Base-by-base conservation (phyloP, 139 green algal species). In the Edaphochlamys debaryana region DNA sequence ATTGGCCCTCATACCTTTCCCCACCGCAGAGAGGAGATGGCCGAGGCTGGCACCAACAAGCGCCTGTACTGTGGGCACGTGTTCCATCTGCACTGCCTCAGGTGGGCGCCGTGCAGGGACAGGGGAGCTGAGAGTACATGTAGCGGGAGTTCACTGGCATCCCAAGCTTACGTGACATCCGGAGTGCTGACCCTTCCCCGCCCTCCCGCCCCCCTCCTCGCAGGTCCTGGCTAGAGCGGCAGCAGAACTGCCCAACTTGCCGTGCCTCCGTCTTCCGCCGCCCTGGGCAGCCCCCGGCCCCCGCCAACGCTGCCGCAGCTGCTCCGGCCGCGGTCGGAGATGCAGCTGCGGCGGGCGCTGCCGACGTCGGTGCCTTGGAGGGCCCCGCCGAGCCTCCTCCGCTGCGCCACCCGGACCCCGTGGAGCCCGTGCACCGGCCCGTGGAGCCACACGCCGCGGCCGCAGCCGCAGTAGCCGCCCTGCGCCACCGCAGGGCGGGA, bases 221-320 rank as follows among this genome's bases (percentile, higher is more conserved):
- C 86, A 94, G 93, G 79, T 98, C 96, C 3, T 99, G 97, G 97
- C 89, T 99, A 75, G 97, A 99, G 91, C 86, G 97, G 23, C 97
- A 99, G 89, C 97, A 99, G 82, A 98, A 94, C 89, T 98, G 96
- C 91, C 96, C 96, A n/a, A 99, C 94, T 4, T 99, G 97, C 91
- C 90, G 97, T n/a, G 92, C 88, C 1, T 87, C 94, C 13, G 96
- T 99, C n/a, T 92, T 98, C 69, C 89, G 63, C 64, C 88, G 50
- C 41, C 72, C 40, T 13, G 75, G 23, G 32, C 50, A 29, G 66
- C 45, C 11, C 45, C 45, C 45, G 45, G 45, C 45, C 45, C 45
- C 45, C 45, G 45, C 45, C 11, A 52, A 60, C 63, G 19, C 36
- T 37, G 32, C 80, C 64, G 45, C 75, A 29, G 32, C 79, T 40